Conservation (phyloP, 805 yeast genomes). For the Ogataea neopini region DNA sequence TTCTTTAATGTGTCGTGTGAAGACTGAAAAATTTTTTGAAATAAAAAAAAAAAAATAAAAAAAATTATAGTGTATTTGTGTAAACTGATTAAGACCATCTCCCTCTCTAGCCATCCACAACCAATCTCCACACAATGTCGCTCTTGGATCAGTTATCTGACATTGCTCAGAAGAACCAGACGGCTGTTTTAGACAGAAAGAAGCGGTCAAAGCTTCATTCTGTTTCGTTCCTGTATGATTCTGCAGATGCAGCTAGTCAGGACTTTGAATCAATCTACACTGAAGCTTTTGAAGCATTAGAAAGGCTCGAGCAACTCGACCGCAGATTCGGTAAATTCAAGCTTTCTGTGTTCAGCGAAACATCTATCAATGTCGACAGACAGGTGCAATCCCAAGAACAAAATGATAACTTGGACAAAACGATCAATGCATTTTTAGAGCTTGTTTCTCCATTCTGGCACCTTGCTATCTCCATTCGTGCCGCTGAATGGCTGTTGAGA, state of each 20-base stretch:
- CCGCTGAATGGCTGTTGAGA: slow-evolving; percentile 94
- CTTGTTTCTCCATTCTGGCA: slow-evolving; percentile 77
- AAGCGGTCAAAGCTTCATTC: slow-evolving; percentile 84
- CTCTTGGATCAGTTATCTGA: slow-evolving; percentile 83
- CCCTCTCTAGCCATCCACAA: background rate
- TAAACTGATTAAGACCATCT: background rate
- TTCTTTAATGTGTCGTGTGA: slow-evolving; percentile 3
- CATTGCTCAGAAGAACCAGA: slow-evolving; percentile 61
- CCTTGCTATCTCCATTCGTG: slow-evolving; percentile 72
- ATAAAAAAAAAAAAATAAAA: background rate
- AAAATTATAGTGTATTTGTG: background rate
- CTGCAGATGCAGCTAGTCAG: slow-evolving; percentile 89
- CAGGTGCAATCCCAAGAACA: slow-evolving; percentile 79
- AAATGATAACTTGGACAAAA: slow-evolving; percentile 68
- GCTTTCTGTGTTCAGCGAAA: slow-evolving; percentile 75
- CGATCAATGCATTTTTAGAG: slow-evolving; percentile 71
- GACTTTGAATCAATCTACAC: slow-evolving; percentile 82
- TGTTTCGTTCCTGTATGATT: slow-evolving; percentile 81
- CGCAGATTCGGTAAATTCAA: slow-evolving; percentile 71
- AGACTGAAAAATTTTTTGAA: slow-evolving; percentile 7
- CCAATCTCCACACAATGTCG: slow-evolving; percentile 15
- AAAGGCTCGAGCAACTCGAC: slow-evolving; percentile 70
- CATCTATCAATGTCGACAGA: slow-evolving; percentile 79
- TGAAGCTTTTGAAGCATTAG: slow-evolving; percentile 72
- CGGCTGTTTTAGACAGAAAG: slow-evolving; percentile 83